Conservation (phyloP, 148 eudicot genomes). For the Camellia granthamiana region DNA sequence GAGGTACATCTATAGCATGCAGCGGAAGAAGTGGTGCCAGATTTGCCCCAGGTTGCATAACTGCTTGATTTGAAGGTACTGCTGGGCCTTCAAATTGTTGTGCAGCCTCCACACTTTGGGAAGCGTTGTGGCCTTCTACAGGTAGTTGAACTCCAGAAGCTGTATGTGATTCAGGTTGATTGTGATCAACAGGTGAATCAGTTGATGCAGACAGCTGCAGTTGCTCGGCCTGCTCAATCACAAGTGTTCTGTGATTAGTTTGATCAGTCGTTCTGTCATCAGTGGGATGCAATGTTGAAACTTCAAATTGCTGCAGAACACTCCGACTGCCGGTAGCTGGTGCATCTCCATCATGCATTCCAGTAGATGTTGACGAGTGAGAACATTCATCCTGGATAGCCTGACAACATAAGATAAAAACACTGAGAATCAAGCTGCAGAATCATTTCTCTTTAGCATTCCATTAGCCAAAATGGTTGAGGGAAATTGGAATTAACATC, state of each 20-base stretch:
- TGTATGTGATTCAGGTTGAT: constrained; percentile 22
- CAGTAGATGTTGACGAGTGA: neutral
- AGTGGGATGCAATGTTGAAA: constrained; percentile 14
- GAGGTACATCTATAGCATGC: constrained; percentile 9
- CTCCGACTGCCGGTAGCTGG: constrained; percentile 5
- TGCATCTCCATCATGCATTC: constrained; percentile 22
- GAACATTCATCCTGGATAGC: constrained; percentile 22
- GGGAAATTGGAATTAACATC: too few relatives aligned
- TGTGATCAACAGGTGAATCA: constrained; percentile 8
- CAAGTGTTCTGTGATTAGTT: constrained; percentile 10
- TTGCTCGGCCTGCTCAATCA: constrained; percentile 17
- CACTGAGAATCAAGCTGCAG: neutral
- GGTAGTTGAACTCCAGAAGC: constrained; percentile 15
- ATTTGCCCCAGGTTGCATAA: constrained; percentile 21
- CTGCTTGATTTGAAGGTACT: constrained; percentile 16
- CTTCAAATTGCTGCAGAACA: constrained; percentile 18
- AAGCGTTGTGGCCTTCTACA: constrained; percentile 15
- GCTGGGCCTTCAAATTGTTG: constrained; percentile 12
- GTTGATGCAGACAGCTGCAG: constrained; percentile 15
- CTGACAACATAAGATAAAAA: constrained; percentile 12
- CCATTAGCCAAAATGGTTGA: neutral
- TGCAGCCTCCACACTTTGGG: constrained; percentile 16
- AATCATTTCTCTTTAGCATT: neutral
- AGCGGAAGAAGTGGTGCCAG: constrained; percentile 1
- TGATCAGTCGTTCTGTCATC: constrained; percentile 12